Percentiles rank a stretch among this genome's conserved stretches.
These are phyloP conservation scores for Periconia sp. DNA, from an alignment of 2,329 filamentous ascomycete species.

Conservation along the genomic window DNA sequence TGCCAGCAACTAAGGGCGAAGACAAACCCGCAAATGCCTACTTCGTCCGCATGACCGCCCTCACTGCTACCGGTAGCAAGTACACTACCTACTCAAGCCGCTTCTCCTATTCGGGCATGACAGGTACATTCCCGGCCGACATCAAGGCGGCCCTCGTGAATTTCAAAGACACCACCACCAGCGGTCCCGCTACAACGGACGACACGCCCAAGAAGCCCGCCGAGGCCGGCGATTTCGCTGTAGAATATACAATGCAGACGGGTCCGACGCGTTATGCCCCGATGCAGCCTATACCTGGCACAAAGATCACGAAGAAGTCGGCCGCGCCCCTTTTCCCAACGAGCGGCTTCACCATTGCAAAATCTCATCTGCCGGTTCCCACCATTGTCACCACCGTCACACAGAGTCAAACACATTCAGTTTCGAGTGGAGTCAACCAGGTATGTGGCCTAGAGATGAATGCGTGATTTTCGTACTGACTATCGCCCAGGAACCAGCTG, in stretches of 20 bases:
- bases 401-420: conserved; percentile 53
- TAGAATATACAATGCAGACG: conserved; percentile 60
- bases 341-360: conserved; percentile 57
- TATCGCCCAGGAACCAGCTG: conserved; percentile 54
- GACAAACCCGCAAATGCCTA: conserved; percentile 55
- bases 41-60: conserved; percentile 54
- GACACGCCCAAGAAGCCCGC: conserved; percentile 17
- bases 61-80: conserved; percentile 55
- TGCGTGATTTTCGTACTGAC: background rate
- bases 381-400: conserved; percentile 56
- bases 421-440: conserved; percentile 59
- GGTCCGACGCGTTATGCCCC: conserved; percentile 63
- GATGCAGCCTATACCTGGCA: conserved; percentile 61
- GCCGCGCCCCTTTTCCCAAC: conserved; percentile 57
- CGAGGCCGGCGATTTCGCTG: conserved; percentile 35
- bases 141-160: conserved; percentile 43
- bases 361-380: conserved; percentile 49
- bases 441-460: conserved; percentile 46
- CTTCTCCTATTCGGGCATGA: conserved; percentile 68
- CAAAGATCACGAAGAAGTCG: conserved; percentile 57
- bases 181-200: conserved; percentile 31
- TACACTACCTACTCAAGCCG: conserved; percentile 63
- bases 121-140: conserved; percentile 55
- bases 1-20: conserved; percentile 27
- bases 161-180: conserved; percentile 24